These are phyloP conservation scores for Amniculicola lignicola DNA, from an alignment of 495 filamentous ascomycete genomes.

Conservation along the genomic window DNA sequence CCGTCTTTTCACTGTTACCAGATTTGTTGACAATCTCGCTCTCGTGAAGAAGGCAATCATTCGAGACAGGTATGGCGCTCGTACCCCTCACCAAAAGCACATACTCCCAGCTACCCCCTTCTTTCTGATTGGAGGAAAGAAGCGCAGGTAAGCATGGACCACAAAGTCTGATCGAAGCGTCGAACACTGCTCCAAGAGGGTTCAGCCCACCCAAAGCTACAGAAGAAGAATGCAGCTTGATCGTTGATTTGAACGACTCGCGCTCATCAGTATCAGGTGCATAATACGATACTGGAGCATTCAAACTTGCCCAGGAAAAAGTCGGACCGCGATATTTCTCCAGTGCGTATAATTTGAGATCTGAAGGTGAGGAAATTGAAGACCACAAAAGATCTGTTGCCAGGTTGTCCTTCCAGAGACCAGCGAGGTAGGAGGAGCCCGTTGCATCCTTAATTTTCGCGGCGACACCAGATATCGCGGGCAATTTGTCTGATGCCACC, in stretches of 20 bases:
- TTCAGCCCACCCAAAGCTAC: constrained; percentile 14
- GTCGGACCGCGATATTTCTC: constrained; percentile 7
- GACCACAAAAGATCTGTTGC: constrained; percentile 24
- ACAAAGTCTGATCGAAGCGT: constrained; percentile 7
- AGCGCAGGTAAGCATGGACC: constrained; percentile 10
- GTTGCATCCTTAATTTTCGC: constrained; percentile 15
- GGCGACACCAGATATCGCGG: constrained; percentile 21
- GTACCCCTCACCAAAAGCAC: constrained; percentile 18
- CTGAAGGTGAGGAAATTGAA: background rate
- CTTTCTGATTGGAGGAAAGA: constrained; percentile 9
- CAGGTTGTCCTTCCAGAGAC: constrained; percentile 24
- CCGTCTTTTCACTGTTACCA: background rate
- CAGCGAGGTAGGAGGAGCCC: constrained; percentile 9
- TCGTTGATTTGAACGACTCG: constrained; percentile 1
- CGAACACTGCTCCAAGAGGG: constrained; percentile 9
- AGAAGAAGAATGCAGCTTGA: constrained; percentile 4
- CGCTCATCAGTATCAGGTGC: constrained; percentile 9
- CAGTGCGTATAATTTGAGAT: background rate
- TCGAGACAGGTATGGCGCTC: constrained; percentile 9
- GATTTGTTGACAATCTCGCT: background rate
- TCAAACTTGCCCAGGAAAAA: constrained; percentile 19
- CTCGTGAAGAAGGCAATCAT: constrained; percentile 11
- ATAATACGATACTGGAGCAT: constrained; percentile 13
- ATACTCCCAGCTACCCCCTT: constrained; percentile 8
- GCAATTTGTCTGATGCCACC: constrained; percentile 6